Conservation (phyloP, 2,329 filamentous ascomycete genomes). For the Colletotrichum sp. region DNA sequence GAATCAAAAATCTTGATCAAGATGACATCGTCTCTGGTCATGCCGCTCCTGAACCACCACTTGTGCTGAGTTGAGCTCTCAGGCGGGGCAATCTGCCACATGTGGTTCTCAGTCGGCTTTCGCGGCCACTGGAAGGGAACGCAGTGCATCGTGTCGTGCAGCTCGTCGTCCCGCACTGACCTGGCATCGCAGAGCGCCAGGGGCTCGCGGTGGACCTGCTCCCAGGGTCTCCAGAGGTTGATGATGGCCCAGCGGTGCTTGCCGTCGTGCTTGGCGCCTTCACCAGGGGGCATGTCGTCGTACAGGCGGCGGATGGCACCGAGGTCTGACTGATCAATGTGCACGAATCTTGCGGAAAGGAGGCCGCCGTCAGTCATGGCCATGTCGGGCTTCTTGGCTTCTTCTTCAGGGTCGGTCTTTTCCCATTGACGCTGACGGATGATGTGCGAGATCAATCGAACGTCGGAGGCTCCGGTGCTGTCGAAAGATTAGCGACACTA, state of each 20-base stretch:
- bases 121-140: conserved; percentile 28
- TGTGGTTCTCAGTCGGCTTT: conserved; percentile 32
- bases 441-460: not conserved
- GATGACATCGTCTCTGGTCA: conserved; percentile 58
- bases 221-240: conserved; percentile 51
- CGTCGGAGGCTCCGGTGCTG: not conserved
- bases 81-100: conserved; percentile 39
- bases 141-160: conserved; percentile 24
- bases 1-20: conserved; percentile 71
- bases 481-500: not conserved
- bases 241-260: conserved; percentile 16
- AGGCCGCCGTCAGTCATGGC: not conserved
- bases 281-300: not conserved
- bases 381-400: not conserved
- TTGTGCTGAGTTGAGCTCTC: conserved; percentile 33
- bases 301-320: conserved; percentile 33
- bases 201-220: conserved; percentile 48
- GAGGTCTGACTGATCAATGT: conserved; percentile 61
- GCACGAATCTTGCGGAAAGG: conserved; percentile 32
- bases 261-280: not conserved
- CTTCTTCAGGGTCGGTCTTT: not conserved
- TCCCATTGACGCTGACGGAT: not conserved
- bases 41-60: conserved; percentile 58
- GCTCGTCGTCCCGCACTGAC: conserved; percentile 41
- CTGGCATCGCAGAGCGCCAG: conserved; percentile 42